phyloP scores from a whole-genome alignment of 139 green algal genomes.

The Chlamydomonas sp. region DNA sequence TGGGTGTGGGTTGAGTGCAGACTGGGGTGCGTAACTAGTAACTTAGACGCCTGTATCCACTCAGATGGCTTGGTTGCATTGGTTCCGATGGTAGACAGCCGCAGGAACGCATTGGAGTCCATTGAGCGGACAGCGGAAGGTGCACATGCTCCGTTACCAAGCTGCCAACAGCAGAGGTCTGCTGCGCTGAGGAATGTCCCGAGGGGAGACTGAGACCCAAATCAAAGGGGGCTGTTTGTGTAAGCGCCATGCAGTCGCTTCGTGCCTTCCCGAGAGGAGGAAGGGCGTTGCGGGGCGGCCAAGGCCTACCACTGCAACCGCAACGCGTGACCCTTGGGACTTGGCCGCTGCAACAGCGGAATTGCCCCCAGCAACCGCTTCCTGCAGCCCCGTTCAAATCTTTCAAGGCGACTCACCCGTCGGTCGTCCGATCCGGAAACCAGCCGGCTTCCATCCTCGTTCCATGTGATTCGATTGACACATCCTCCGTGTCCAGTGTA shows the following conservation, averaged over 20 bases:
- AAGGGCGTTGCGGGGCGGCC: background rate
- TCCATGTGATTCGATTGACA: constrained; percentile 87
- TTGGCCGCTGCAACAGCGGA: background rate
- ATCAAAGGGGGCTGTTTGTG: background rate
- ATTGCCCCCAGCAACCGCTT: background rate
- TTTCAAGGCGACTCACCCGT: constrained; percentile 28
- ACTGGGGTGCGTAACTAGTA: background rate
- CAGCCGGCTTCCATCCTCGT: constrained; percentile 72
- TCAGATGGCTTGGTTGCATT: no score
- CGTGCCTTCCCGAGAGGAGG: background rate
- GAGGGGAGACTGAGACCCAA: no score
- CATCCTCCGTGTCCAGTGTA: constrained; percentile 78
- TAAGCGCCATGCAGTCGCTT: background rate
- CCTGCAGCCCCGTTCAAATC: background rate
- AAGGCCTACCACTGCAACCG: background rate
- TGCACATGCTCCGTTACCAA: no score
- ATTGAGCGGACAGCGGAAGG: no score
- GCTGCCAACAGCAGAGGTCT: no score
- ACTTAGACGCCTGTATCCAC: no score
- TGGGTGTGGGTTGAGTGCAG: background rate
- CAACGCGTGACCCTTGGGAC: background rate
- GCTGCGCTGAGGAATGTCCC: no score
- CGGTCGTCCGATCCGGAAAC: constrained; percentile 82
- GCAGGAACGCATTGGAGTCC: no score
- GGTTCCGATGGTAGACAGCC: no score